phyloP scores from a whole-genome alignment of 371 early-diverging fungal species.

The Massospora cicadina region DNA sequence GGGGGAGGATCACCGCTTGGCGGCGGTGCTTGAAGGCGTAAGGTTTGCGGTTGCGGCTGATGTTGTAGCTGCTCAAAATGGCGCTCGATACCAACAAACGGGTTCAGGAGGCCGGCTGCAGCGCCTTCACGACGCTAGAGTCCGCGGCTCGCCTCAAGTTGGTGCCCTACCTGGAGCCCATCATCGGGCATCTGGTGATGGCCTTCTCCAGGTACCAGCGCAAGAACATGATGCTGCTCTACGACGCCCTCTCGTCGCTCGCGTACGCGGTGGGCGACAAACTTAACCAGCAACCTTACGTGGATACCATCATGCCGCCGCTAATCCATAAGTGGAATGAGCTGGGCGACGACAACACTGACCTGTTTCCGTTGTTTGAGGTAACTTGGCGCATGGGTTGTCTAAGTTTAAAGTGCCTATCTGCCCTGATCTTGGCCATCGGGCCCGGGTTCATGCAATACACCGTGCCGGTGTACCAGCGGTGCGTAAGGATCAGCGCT shows the following conservation, averaged over 20 bases:
- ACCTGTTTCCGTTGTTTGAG: conserved; percentile 82
- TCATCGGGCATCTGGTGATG: conserved; percentile 48
- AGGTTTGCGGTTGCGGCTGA: conserved; percentile 12
- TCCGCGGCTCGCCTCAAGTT: conserved; percentile 63
- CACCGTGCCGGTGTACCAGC: conserved; percentile 63
- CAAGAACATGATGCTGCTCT: conserved; percentile 73
- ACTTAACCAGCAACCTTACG: conserved; percentile 52
- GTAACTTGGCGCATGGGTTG: conserved; percentile 18
- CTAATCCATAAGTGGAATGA: conserved; percentile 64
- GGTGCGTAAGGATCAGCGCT: conserved; percentile 65
- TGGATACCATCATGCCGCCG: conserved; percentile 65
- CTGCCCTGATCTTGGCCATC: conserved; percentile 69
- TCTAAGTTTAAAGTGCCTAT: conserved; percentile 38
- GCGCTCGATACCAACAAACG: conserved; percentile 79
- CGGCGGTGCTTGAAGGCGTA: conserved; percentile 59
- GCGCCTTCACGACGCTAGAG: conserved; percentile 81
- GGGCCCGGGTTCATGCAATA: conserved; percentile 70
- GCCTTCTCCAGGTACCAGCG: conserved; percentile 73
- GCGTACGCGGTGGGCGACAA: conserved; percentile 74
- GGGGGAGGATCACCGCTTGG: conserved; percentile 43
- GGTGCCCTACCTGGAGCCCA: conserved; percentile 63
- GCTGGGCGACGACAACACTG: conserved; percentile 56
- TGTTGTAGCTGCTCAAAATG: conserved; percentile 34
- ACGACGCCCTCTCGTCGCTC: conserved; percentile 85
- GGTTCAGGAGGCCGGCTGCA: conserved; percentile 91